These are phyloP conservation scores for Dictyostelium citrinum DNA, from an alignment of 78 protist species.

Conservation along the genomic window DNA sequence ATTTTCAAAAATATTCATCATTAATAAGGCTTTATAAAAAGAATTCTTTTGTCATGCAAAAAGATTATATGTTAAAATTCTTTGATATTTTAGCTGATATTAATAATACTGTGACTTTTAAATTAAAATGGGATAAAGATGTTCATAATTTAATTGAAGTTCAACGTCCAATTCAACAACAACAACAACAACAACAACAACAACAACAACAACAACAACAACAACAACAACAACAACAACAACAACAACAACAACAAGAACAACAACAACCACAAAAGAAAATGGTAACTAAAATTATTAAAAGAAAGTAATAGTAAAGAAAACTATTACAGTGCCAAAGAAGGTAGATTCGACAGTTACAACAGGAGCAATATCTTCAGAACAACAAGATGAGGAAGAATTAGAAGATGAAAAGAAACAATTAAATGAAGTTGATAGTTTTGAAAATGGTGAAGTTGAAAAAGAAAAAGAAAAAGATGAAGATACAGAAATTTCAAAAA, in stretches of 20 bases:
- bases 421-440: not conserved
- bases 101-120: not conserved
- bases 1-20: not conserved
- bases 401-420: not conserved
- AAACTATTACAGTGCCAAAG: not conserved
- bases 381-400: not conserved
- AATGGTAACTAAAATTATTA: conserved; percentile 5
- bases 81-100: not conserved
- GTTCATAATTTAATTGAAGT: not conserved
- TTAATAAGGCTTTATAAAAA: not conserved
- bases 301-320: not conserved
- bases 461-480: not conserved
- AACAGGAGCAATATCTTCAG: not conserved
- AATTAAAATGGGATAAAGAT: conserved; percentile 25
- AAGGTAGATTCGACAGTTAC: not conserved
- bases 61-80: not conserved
- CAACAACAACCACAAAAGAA: not conserved
- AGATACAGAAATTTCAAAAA: not conserved
- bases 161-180: not conserved
- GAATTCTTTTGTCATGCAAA: not conserved
- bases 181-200: not conserved
- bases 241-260: not conserved
- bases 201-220: not conserved
- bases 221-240: not conserved
- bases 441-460: not conserved